Evolutionary conservation across 1,284 basidiomycete genomes (phyloP), one percentile per base, ranked within the genome.

Genomic region (Irpex sp.): DNA sequence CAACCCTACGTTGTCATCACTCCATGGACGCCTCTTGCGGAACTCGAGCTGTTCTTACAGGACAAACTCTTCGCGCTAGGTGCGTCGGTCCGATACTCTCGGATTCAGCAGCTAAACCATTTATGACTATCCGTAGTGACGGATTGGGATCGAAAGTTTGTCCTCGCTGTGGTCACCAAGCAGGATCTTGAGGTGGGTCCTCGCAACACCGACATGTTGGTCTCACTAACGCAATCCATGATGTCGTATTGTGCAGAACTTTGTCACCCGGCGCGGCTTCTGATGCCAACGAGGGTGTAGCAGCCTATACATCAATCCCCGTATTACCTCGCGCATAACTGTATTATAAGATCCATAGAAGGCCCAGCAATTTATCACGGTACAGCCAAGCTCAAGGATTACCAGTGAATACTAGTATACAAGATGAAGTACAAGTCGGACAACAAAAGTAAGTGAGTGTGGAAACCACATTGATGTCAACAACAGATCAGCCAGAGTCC

Each of bases 121-220:
- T 47, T 31, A 21, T n/a, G 43, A 59, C 53, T 64, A 47, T 36
- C 62, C 64, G 2, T 67, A 94, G 93, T 95, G 33, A 95, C 94
- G 5, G 94, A 96, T 73, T 75, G 77, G 53, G 83, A 84, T 59
- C 84, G 93, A 64, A 94, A 94, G 72, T 95, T 95, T 70, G 93
- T 95, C 0, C 81, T 95, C 39, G 94, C 82, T 0, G 89, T 96
- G 0, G 93, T 92, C 1, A 96, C 94, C 11, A 75, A 78, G 51
- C 84, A 90, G 51, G 94, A 96, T 74, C 76, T 96, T 19, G 86
- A 94, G 72, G 87, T 87, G 56, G 26, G 70, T 65, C 9, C 71
- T n/a, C 36, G 49, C 26, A 26, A 26, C 26, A 26, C 26, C 26
- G 26, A 26, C 26, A 26, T 26, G 26, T 26, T 3, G 26, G 31